These are phyloP conservation scores for Microstroma glucosiphilum DNA, from an alignment of 1,284 basidiomycete genomes.

Conservation along the genomic window DNA sequence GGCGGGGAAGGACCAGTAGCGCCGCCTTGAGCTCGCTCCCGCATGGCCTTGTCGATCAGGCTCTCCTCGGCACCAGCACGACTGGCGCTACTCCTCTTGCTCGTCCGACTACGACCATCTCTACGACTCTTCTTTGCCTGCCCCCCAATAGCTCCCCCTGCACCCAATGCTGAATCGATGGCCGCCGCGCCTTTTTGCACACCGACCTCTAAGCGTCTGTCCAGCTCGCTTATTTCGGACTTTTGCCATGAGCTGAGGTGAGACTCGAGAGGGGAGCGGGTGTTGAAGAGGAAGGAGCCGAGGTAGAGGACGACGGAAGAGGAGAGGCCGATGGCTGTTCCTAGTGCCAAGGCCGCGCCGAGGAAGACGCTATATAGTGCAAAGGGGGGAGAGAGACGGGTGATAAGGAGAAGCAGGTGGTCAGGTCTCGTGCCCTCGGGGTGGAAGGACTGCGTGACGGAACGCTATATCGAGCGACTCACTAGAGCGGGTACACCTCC, in stretches of 20 bases:
- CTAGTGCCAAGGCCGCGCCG: not conserved
- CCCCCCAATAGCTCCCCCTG: not conserved
- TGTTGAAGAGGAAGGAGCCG: not conserved
- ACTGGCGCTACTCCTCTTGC: not conserved
- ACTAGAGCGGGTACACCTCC: constrained; percentile 6
- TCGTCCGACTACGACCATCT: not conserved
- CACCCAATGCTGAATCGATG: not conserved
- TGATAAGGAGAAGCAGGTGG: not conserved
- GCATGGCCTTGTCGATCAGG: not conserved
- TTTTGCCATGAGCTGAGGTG: not conserved
- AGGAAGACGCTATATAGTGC: not conserved
- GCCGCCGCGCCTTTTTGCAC: not conserved
- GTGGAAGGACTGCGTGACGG: not conserved
- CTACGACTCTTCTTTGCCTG: not conserved
- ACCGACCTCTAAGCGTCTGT: not conserved
- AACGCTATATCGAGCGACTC: too few relatives aligned
- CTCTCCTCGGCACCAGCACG: not conserved
- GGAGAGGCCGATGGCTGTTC: not conserved
- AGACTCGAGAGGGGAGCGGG: not conserved
- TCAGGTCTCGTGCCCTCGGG: not conserved
- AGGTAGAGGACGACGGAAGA: not conserved
- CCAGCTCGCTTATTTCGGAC: not conserved
- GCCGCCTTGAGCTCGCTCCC: not conserved
- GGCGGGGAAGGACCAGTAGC: not conserved
- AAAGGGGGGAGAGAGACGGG: not conserved